Evolutionary conservation across 495 filamentous ascomycete genomes (phyloP).

Genomic region (Penicillium coprophilum): DNA sequence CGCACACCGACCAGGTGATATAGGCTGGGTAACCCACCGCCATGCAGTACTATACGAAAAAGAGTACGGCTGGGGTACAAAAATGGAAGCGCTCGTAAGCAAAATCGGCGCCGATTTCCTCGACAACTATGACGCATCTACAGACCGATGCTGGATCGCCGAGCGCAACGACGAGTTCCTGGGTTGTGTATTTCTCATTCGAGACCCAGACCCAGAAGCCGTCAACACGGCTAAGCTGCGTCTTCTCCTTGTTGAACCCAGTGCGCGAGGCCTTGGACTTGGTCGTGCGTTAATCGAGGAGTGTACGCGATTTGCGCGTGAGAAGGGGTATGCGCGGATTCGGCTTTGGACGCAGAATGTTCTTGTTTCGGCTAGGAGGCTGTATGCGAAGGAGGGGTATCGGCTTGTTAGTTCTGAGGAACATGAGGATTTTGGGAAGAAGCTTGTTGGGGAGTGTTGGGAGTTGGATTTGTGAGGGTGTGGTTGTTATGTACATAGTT

Average conservation of each 20-base stretch:
- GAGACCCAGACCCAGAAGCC: neutral
- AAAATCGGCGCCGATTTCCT: neutral
- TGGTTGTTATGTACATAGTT: neutral
- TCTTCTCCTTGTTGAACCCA: conserved; percentile 1
- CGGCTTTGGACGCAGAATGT: conserved; percentile 32
- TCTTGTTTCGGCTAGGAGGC: conserved; percentile 21
- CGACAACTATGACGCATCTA: neutral
- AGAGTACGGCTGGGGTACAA: neutral
- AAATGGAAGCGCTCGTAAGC: neutral
- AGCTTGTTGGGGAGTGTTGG: neutral
- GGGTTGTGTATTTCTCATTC: conserved; percentile 4
- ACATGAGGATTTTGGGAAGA: neutral
- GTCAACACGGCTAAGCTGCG: neutral
- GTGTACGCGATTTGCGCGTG: conserved; percentile 29
- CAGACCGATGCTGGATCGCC: conserved; percentile 1
- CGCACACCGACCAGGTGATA: conserved; percentile 1
- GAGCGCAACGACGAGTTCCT: neutral
- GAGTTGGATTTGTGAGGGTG: neutral
- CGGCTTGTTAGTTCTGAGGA: conserved; percentile 22
- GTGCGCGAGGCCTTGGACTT: conserved; percentile 16
- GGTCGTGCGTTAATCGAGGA: conserved; percentile 23
- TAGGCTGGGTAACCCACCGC: conserved; percentile 1
- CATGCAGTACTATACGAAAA: neutral
- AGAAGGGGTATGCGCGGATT: conserved; percentile 28
- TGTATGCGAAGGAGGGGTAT: conserved; percentile 34